Evolutionary conservation across 176 grass and related monocot species (phyloP).

Genomic region (Dactylis glomerata): DNA sequence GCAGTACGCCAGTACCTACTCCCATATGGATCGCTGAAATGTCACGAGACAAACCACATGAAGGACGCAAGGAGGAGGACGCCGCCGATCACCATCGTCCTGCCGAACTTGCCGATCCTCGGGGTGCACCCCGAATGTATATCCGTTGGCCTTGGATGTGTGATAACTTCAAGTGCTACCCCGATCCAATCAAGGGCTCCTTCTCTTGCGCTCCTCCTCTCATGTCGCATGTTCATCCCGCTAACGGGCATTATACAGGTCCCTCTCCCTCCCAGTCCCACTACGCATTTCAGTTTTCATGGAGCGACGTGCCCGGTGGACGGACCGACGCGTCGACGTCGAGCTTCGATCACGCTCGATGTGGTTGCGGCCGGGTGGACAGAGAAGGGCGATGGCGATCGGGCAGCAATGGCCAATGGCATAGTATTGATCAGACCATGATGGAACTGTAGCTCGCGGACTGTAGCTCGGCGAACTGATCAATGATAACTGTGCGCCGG

Average conservation of each 20-base stretch:
- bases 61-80: not conserved
- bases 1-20: too few species aligned
- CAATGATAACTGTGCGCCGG: not conserved
- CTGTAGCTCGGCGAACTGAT: not conserved
- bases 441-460: not conserved
- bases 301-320: not conserved
- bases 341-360: not conserved
- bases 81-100: not conserved
- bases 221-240: not conserved
- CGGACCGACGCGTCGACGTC: not conserved
- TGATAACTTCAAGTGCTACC: not conserved
- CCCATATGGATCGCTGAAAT: not conserved
- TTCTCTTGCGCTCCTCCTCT: not conserved
- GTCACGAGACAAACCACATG: not conserved
- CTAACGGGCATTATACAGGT: not conserved
- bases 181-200: not conserved
- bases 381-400: not conserved
- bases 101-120: conserved; percentile 7
- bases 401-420: not conserved
- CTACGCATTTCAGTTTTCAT: not conserved
- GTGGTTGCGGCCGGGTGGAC: conserved; percentile 5
- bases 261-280: not conserved
- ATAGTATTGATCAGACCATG: not conserved
- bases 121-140: not conserved
- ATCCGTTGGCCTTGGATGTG: not conserved